These are phyloP conservation scores for Nemania diffusa DNA, from an alignment of 2,329 filamentous ascomycete species.

Conservation along the genomic window DNA sequence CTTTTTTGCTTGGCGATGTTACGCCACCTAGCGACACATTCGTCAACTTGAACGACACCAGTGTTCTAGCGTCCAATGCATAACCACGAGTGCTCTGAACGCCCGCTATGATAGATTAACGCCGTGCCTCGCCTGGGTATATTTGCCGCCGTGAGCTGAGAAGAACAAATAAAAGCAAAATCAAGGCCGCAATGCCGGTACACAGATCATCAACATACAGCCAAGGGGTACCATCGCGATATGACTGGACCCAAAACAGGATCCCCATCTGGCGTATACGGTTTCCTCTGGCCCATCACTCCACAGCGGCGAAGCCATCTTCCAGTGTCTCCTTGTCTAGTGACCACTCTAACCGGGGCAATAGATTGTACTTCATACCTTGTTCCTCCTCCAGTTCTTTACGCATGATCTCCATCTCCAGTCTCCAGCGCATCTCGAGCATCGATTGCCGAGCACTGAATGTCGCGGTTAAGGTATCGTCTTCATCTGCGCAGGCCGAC, in stretches of 20 bases:
- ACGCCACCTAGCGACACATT: conserved; percentile 2
- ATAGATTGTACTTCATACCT: conserved; percentile 55
- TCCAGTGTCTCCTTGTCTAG: conserved; percentile 45
- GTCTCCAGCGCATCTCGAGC: conserved; percentile 61
- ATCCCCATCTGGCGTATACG: not conserved
- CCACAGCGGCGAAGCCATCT: conserved; percentile 39
- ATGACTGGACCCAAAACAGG: not conserved
- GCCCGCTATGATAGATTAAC: conserved; percentile 30
- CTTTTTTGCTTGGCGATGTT: not conserved
- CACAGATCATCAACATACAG: conserved; percentile 16
- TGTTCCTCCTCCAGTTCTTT: conserved; percentile 61
- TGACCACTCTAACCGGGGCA: conserved; percentile 56
- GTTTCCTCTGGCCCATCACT: conserved; percentile 24
- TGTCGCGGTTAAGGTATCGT: conserved; percentile 57
- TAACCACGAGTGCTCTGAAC: conserved; percentile 17
- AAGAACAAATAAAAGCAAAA: conserved; percentile 28
- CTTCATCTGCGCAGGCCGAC: conserved; percentile 60
- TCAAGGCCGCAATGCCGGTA: conserved; percentile 15
- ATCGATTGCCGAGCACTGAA: conserved; percentile 59
- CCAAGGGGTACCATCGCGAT: not conserved
- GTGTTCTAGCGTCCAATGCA: conserved; percentile 14
- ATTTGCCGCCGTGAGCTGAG: conserved; percentile 24
- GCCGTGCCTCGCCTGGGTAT: conserved; percentile 26
- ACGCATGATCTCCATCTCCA: conserved; percentile 64
- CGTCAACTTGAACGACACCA: conserved; percentile 3